Evolutionary conservation across 2,329 filamentous ascomycete species (phyloP), one percentile per base, ranked within the genome.

Genomic region (Ophiocordyceps australis): DNA sequence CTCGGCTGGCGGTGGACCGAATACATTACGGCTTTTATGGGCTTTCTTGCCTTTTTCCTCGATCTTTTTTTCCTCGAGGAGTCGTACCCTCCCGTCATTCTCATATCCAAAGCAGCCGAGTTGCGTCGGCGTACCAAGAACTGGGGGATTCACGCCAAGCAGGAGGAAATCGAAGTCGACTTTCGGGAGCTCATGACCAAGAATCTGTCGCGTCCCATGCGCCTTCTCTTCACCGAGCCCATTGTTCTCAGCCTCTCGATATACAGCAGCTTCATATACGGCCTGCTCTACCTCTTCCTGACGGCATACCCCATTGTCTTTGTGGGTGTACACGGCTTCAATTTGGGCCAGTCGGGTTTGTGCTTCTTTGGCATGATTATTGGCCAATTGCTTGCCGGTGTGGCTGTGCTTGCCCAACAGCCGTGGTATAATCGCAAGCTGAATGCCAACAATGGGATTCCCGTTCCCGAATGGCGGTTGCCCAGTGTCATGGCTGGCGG

Each of bases 291-390:
- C 42, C 71, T 86, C 15, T 89, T 89, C 55, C 59, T 93, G 27
- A 85, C 80, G 0, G 78, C 81, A 2, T 91, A 91, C 38, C 74
- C 78, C 1, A 65, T 89, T 23, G 76, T 91, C 24, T 92, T 89
- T 52, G 58, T 74, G 32, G 57, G 61, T 16, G 60, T 83, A 5
- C 76, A 92, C 46, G 62, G 65, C 35, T 75, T 86, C 55, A 67
- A 54, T 18, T 40, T 61, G 2, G 83, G 83, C 29, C 50, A 79
- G 12, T 65, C 72, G 4, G 83, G 82, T 2, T 60, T 93, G 5
- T 72, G 81, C 5, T 92, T 83, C 47, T 80, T 93, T 38, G 83
- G 82, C 28, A 80, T 93, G 74, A 67, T 89, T 26, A 39, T 59
- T 7, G 81, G 81, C 24, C 66, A 82, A 42, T 32, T 86, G 11